Conservation (phyloP, 169 alveolate species). For the Plasmodium vivax region DNA sequence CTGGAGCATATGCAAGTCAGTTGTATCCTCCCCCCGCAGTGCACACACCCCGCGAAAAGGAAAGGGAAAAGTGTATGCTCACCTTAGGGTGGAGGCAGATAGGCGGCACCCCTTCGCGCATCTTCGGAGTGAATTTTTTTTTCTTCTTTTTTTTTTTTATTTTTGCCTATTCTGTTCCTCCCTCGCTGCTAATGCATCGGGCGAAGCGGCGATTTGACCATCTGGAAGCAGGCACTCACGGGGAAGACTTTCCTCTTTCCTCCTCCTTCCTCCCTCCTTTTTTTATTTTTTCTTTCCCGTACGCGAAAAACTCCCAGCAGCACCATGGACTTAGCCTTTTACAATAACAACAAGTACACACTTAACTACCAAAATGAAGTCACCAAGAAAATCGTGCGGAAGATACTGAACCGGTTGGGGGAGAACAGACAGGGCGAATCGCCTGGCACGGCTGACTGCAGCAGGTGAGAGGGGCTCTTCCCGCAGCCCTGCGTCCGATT, state of each 20-base stretch:
- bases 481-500: not conserved
- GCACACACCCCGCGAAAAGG: not conserved
- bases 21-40: not conserved
- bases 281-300: not conserved
- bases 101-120: not conserved
- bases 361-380: slow-evolving; percentile 27
- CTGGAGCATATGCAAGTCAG: not conserved
- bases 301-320: not conserved
- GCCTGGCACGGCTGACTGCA: slow-evolving; percentile 10
- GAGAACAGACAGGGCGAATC: slow-evolving; percentile 2
- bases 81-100: not conserved
- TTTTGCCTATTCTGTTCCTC: not conserved
- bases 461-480: slow-evolving; percentile 16
- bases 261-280: not conserved
- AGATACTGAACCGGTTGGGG: slow-evolving; percentile 13
- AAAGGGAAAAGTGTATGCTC: not conserved
- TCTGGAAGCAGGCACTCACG: not conserved
- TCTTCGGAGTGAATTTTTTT: not conserved
- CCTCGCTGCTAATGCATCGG: not conserved
- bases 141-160: too few species aligned
- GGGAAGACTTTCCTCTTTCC: not conserved
- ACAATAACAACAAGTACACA: not conserved
- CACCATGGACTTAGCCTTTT: slow-evolving; percentile 18
- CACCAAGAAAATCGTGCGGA: slow-evolving; percentile 40
- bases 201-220: not conserved